Percentiles rank a stretch among this genome's conserved stretches.
Conservation (phyloP, 768 basidiomycete genomes). For the Russula emetica region DNA sequence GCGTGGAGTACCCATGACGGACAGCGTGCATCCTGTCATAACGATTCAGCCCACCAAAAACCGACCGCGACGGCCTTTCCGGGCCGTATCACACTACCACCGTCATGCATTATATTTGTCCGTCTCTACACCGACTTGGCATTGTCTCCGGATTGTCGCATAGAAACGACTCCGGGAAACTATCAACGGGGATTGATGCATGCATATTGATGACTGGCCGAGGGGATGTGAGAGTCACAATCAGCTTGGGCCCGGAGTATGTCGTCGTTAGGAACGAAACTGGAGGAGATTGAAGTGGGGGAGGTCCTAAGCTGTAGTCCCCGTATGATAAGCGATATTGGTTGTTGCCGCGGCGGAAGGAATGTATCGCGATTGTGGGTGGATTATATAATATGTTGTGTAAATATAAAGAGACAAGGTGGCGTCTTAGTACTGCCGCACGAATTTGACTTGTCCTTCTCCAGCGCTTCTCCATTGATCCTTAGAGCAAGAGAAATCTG, state of each 20-base stretch:
- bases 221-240: too few species aligned
- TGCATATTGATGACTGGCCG: too few species aligned
- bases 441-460: background rate
- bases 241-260: background rate
- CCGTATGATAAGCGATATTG: background rate
- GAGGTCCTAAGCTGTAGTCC: too few species aligned
- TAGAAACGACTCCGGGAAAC: too few species aligned
- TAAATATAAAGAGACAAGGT: background rate
- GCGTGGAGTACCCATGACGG: background rate
- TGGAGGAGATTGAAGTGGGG: too few species aligned
- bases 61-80: too few species aligned
- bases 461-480: background rate
- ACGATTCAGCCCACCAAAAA: background rate
- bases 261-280: too few species aligned
- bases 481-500: background rate
- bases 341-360: background rate
- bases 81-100: too few species aligned
- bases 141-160: too few species aligned
- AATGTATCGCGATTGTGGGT: background rate
- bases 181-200: too few species aligned
- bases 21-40: background rate
- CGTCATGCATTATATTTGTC: background rate
- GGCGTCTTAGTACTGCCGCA: background rate
- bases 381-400: background rate
- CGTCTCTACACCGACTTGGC: too few species aligned